Conservation (phyloP, 2,329 filamentous ascomycete genomes). For the Nothophaeocryptopus gaeumannii region DNA sequence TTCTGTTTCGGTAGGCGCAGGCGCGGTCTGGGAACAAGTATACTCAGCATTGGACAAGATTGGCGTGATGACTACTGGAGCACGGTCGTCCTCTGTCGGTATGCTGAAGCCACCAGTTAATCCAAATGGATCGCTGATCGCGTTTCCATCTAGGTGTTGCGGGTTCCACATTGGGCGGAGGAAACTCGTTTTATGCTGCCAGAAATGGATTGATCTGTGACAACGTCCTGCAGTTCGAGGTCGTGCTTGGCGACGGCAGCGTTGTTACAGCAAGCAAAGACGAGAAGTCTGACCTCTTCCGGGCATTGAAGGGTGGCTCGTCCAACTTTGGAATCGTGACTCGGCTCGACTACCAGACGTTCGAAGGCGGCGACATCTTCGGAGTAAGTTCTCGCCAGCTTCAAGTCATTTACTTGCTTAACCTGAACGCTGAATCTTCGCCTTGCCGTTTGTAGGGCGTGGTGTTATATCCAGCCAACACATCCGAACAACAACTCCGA, state of each 20-base stretch:
- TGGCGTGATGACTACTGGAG: constrained; percentile 44
- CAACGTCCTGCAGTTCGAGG: constrained; percentile 26
- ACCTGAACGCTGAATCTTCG: neutral
- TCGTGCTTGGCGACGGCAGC: constrained; percentile 25
- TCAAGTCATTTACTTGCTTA: neutral
- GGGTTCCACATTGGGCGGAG: constrained; percentile 26
- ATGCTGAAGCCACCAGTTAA: neutral
- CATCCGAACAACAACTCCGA: constrained; percentile 12
- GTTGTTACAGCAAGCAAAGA: constrained; percentile 20
- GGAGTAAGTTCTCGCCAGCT: too few relatives aligned
- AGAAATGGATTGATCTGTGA: constrained; percentile 29
- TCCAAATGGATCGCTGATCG: neutral
- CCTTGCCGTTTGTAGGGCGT: constrained; percentile 8
- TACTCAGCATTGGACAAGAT: constrained; percentile 42
- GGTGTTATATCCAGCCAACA: constrained; percentile 12
- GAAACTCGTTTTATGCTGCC: constrained; percentile 25
- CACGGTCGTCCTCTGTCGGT: constrained; percentile 33
- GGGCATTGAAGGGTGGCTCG: constrained; percentile 22
- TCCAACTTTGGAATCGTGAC: constrained; percentile 28
- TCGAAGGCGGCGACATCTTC: constrained; percentile 9
- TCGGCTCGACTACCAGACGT: constrained; percentile 18
- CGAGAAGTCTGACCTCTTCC: constrained; percentile 22
- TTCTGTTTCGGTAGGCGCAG: constrained; percentile 46
- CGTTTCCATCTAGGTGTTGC: constrained; percentile 16
- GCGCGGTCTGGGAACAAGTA: constrained; percentile 46